Conservation (phyloP, 139 green algal genomes). For the Chlorella sp. region DNA sequence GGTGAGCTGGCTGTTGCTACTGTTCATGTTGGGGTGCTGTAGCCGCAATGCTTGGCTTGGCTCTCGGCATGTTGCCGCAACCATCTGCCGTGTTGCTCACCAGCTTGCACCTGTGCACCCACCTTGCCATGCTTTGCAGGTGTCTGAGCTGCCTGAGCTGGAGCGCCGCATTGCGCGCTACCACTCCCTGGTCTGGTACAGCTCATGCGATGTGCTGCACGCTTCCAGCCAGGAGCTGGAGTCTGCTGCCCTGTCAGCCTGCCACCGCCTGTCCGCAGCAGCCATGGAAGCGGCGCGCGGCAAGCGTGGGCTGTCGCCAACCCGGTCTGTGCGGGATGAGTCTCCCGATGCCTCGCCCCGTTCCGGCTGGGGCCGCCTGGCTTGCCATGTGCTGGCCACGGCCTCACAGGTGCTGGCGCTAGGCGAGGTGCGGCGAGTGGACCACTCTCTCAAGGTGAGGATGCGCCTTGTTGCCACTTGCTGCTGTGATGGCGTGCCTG, state of each 20-base stretch:
- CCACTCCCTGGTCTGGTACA: slow-evolving; percentile 35
- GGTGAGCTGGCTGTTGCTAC: no score
- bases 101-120: no score
- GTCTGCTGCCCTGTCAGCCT: slow-evolving; percentile 34
- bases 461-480: no score
- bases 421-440: slow-evolving; percentile 32
- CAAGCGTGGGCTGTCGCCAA: background rate
- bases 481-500: no score
- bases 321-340: background rate
- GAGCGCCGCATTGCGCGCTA: slow-evolving; percentile 1
- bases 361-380: background rate
- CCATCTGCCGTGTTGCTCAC: no score
- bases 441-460: slow-evolving; percentile 41
- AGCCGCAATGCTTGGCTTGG: no score
- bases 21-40: no score
- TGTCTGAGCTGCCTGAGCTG: slow-evolving; percentile 5
- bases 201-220: slow-evolving; percentile 31
- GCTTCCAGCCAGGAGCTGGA: slow-evolving; percentile 44
- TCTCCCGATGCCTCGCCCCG: background rate
- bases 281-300: background rate
- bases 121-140: no score
- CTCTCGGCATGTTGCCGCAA: no score
- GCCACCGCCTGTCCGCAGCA: slow-evolving; percentile 23
- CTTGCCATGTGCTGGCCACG: slow-evolving; percentile 48
- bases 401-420: slow-evolving; percentile 34